Base-by-base conservation (phyloP, 2,329 filamentous ascomycete species). In the Fusarium sp. region DNA sequence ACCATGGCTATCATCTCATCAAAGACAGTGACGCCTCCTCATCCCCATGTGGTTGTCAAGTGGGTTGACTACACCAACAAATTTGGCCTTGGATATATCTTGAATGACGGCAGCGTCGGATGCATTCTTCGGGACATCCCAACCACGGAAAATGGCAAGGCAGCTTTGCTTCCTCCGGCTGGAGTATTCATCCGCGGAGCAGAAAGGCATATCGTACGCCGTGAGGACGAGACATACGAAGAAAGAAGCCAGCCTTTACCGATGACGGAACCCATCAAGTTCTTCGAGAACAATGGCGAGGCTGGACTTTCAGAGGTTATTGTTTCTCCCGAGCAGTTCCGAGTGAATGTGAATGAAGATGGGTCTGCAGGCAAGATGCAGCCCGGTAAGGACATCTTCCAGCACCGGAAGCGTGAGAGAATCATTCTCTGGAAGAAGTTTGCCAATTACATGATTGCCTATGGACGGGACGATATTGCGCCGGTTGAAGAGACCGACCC, bases 31-130 rank as follows among this genome's bases (percentile, higher is more conserved):
- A 77, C 84, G 56, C 81, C 85, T 75, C 75, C 88, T 64, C 78
- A 90, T 75, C 85, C 90, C 75, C 80, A 89, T 75, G 86, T 90
- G 44, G 88, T 90, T 14, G 87, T 90, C 13, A 93, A 94, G 75
- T 96, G 92, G 92, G 92, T 96, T 8, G 92, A 96, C 76, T 96
- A 96, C 77, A 93, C 92, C 61, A 93, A 94, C 78, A 94, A 94
- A 76, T 93, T 94, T 76, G 92, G 92, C 14, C 84, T 96, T 17
- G 92, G 92, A 35, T 96, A 95, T 74, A 93, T 95, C 59, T 82
- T 96, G 54, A 92, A 92, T 65, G 91, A 95, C 68, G 92, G 92
- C 30, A 93, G 89, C 65, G 89, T 94, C 20, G 92, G 92, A 17
- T 94, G 91, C 68, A 87, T 90, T 48, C 80, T 89, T 50, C 82